Percentiles rank a stretch among this genome's conserved stretches.
Conservation (phyloP, 805 yeast genomes). For the Wickerhamomyces strasburgensis region DNA sequence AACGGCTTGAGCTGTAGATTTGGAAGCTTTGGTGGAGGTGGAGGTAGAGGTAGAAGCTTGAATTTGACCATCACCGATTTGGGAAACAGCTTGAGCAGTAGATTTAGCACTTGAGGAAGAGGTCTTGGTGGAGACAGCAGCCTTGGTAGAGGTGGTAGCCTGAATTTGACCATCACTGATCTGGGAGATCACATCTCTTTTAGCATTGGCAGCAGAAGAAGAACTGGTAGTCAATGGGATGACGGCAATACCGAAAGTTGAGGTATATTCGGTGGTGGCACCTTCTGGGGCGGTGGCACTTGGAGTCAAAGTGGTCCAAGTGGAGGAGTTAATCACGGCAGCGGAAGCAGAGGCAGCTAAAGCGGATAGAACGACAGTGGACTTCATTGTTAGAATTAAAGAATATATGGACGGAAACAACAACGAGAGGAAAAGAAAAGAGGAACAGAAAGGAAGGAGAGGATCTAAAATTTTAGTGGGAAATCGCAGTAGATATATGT, state of each 20-base stretch:
- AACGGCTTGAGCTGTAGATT: conserved; percentile 27
- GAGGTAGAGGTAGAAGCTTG: conserved; percentile 15
- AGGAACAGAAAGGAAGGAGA: not conserved
- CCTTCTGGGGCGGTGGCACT: conserved; percentile 38
- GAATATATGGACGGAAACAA: not conserved
- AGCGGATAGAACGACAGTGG: not conserved
- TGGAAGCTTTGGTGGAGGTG: conserved; percentile 4
- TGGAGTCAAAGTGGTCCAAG: conserved; percentile 41
- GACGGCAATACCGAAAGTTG: conserved; percentile 66
- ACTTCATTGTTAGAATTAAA: not conserved
- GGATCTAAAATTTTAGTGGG: not conserved
- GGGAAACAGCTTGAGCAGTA: conserved; percentile 29
- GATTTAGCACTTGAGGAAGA: no score
- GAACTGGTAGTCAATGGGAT: conserved; percentile 32
- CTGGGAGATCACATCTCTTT: conserved; percentile 45
- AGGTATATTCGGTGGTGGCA: conserved; percentile 51
- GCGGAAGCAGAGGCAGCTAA: not conserved
- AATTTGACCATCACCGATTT: conserved; percentile 44
- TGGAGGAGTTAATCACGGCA: conserved; percentile 6
- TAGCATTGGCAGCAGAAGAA: conserved; percentile 28
- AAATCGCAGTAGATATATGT: no score
- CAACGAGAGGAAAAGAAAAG: not conserved
- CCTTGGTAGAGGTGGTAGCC: conserved; percentile 34
- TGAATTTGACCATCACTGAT: conserved; percentile 62
- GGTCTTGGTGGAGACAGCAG: conserved; percentile 34